These are phyloP conservation scores for Pythium monospermum DNA, from an alignment of 352 stramenopile genomes.

Conservation along the genomic window DNA sequence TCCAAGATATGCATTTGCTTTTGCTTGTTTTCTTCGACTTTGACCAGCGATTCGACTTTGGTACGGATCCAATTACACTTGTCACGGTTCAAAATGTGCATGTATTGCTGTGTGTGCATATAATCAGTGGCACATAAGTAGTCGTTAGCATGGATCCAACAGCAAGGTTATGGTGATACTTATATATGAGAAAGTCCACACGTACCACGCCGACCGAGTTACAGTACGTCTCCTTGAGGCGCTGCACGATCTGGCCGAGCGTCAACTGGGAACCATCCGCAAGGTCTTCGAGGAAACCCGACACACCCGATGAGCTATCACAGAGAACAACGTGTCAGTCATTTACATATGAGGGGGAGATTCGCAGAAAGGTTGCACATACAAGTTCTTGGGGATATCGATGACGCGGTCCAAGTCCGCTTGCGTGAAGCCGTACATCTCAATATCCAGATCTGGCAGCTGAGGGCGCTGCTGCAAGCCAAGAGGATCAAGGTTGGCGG, in stretches of 20 bases:
- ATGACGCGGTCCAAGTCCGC: constrained; percentile 88
- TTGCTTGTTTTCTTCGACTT: constrained; percentile 74
- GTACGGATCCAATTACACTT: constrained; percentile 98
- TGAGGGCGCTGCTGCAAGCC: constrained; percentile 66
- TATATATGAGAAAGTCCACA: constrained; percentile 7
- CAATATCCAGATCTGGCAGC: constrained; percentile 85
- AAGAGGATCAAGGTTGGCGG: constrained; percentile 97
- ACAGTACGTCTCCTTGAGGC: constrained; percentile 97
- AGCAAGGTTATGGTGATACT: too few species aligned
- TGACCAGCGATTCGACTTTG: constrained; percentile 78
- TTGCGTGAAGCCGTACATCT: constrained; percentile 91
- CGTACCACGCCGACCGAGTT: constrained; percentile 91
- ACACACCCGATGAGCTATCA: constrained; percentile 74
- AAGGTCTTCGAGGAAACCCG: constrained; percentile 85
- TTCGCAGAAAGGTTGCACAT: constrained; percentile 18
- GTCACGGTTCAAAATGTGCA: constrained; percentile 96
- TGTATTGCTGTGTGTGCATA: constrained; percentile 92
- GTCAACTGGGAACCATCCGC: constrained; percentile 82
- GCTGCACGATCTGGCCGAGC: constrained; percentile 92
- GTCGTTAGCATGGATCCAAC: background rate
- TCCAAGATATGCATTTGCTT: constrained; percentile 97
- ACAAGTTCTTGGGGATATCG: constrained; percentile 85
- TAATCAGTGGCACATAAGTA: background rate
- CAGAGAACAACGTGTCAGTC: constrained; percentile 1
- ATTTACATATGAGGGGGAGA: background rate